Percentiles rank a stretch among this genome's conserved stretches.
Evolutionary conservation across 805 yeast genomes (phyloP).

Genomic region (Myxozyma kluyveri): DNA sequence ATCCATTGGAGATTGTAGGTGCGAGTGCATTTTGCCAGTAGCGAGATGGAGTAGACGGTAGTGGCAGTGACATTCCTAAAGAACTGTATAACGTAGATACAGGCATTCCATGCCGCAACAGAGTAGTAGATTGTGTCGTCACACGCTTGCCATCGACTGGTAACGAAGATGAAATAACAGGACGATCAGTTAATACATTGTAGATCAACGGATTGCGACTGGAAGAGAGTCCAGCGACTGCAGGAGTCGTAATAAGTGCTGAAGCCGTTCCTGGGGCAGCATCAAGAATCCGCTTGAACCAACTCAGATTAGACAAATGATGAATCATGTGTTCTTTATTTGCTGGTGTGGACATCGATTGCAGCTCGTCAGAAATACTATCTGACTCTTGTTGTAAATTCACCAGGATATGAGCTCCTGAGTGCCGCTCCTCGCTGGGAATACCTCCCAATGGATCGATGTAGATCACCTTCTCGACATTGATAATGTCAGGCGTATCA

Average conservation of each 20-base stretch:
- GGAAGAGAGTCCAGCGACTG: constrained; percentile 54
- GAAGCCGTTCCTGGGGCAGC: constrained; percentile 58
- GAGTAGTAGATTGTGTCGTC: constrained; percentile 60
- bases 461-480: constrained; percentile 77
- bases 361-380: constrained; percentile 60
- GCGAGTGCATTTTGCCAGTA: not conserved
- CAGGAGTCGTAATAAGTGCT: constrained; percentile 84
- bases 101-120: constrained; percentile 71
- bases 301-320: constrained; percentile 65
- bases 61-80: constrained; percentile 43
- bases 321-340: not conserved
- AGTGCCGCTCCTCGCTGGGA: constrained; percentile 76
- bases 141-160: constrained; percentile 63
- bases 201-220: constrained; percentile 75
- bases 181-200: constrained; percentile 86
- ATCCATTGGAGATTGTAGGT: constrained; percentile 7
- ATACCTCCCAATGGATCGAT: constrained; percentile 86
- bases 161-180: constrained; percentile 83
- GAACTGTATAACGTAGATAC: constrained; percentile 43
- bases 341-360: not conserved
- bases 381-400: constrained; percentile 79
- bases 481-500: constrained; percentile 34
- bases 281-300: constrained; percentile 58
- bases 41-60: not conserved
- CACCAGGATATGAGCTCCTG: constrained; percentile 78